Conservation (phyloP, 2,329 filamentous ascomycete genomes). For the Orbilia oligospora region DNA sequence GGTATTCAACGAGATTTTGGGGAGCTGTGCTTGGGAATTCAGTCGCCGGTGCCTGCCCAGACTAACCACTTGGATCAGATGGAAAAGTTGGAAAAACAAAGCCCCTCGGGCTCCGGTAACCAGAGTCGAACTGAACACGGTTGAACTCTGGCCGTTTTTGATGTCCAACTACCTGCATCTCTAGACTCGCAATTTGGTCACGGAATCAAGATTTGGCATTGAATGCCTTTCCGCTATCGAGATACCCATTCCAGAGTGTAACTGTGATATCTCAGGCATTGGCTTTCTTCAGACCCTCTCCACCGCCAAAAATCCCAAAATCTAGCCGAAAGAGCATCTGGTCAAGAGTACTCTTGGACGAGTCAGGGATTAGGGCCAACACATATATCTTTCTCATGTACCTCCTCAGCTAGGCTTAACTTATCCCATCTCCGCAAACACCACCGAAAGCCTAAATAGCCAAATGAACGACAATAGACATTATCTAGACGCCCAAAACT, state of each 20-base stretch:
- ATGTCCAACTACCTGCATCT: no score
- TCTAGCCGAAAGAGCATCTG: neutral
- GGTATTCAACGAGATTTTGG: neutral
- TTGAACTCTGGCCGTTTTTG: no score
- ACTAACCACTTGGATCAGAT: neutral
- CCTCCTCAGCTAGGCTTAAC: neutral
- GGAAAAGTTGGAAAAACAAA: neutral
- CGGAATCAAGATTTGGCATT: no score
- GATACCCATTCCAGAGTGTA: no score
- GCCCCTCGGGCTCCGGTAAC: no score
- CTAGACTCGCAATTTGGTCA: no score
- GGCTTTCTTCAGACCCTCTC: neutral
- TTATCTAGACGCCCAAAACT: neutral
- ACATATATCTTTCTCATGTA: neutral
- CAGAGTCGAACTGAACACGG: no score
- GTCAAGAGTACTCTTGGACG: neutral
- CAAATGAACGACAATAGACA: neutral
- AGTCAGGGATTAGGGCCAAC: neutral
- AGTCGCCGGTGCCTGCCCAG: neutral
- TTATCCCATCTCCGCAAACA: constrained; percentile 1
- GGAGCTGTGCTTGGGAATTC: neutral
- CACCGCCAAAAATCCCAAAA: neutral
- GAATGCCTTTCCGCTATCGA: no score
- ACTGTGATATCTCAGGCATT: neutral
- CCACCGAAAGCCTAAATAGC: neutral